Base-by-base conservation (phyloP, 345 rosid species). In the Lagerstroemia speciosa region DNA sequence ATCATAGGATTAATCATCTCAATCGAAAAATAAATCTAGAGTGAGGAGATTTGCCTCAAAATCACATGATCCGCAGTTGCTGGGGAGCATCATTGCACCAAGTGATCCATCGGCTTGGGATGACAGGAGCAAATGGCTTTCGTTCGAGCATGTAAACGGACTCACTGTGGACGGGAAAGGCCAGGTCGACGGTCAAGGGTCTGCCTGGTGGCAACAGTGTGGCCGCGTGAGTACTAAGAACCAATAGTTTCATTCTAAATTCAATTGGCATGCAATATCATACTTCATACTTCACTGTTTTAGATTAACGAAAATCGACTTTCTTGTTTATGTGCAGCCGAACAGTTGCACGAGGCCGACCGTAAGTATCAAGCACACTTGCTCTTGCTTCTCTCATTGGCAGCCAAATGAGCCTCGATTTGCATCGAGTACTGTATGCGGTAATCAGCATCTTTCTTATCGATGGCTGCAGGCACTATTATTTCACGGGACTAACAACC, bases 381-480 rank as follows among this genome's bases (percentile, higher is more conserved):
- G 48, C 29, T 24, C 12, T 55, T 31, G 9, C 24, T 52, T 55
- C 6, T 3, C 12, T 55, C 15, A n/a, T 55, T 11, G 7, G 29
- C 31, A 8, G 3, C 10, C 7, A 1, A 26, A 19, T 1, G 10
- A n/a, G 2, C 6, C 9, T 5, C 8, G 5, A 24, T 55, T 55
- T 22, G n/a, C n/a, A n/a, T n/a, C n/a, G n/a, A n/a, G n/a, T n/a
- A n/a, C n/a, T 9, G 11, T 15, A 15, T 3, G 8, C 8, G 38
- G 38, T 36, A 36, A 36, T 36, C 38, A 36, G 38, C 38, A 36
- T 36, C n/a, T 36, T 27, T 1, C 22, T 0, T 5, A 30, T 14
- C 2, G 19, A 19, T 11, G 17, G n/a, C n/a, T n/a, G 31, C 62
- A 73, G 76, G 71, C 72, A 36, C 40, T 73, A 64, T 10, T n/a